Evolutionary conservation across 768 basidiomycete species (phyloP).

Genomic region (Tricholoma terreum): DNA sequence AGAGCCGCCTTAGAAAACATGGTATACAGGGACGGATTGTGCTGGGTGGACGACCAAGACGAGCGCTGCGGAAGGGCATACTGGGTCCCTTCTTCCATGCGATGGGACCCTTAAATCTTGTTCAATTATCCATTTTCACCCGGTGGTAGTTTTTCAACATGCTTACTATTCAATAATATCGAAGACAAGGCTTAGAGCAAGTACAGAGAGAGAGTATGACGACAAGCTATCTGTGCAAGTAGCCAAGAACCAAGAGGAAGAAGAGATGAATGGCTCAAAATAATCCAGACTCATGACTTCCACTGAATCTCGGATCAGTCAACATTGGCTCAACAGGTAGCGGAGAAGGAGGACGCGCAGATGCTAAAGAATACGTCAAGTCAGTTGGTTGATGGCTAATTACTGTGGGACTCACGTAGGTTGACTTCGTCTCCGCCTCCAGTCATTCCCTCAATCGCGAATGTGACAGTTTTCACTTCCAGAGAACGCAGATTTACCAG

Average conservation of each 20-base stretch:
- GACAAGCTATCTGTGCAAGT: background rate
- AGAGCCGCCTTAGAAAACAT: slow-evolving; percentile 83
- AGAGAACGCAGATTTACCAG: slow-evolving; percentile 78
- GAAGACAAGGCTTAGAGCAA: background rate
- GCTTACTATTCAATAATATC: background rate
- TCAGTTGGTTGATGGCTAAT: background rate
- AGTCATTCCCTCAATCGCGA: slow-evolving; percentile 48
- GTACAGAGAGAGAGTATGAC: background rate
- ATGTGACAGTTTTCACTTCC: slow-evolving; percentile 60
- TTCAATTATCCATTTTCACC: slow-evolving; percentile 1
- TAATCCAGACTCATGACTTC: slow-evolving; percentile 5
- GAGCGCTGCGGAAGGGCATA: slow-evolving; percentile 62
- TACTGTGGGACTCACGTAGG: slow-evolving; percentile 8
- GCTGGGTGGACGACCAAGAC: slow-evolving; percentile 94
- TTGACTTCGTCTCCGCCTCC: slow-evolving; percentile 23
- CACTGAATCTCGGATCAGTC: slow-evolving; percentile 12
- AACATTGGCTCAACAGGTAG: slow-evolving; percentile 6
- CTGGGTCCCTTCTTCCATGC: slow-evolving; percentile 88
- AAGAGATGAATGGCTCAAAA: background rate
- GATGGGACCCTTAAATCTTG: slow-evolving; percentile 62
- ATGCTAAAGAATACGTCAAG: background rate
- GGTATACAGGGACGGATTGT: slow-evolving; percentile 85
- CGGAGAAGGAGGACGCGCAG: slow-evolving; percentile 1
- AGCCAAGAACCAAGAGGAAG: too few species aligned
- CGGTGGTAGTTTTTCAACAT: background rate